Evolutionary conservation across 805 yeast genomes (phyloP), one percentile per base, ranked within the genome.

Genomic region (Nakazawaea laoshanensis): DNA sequence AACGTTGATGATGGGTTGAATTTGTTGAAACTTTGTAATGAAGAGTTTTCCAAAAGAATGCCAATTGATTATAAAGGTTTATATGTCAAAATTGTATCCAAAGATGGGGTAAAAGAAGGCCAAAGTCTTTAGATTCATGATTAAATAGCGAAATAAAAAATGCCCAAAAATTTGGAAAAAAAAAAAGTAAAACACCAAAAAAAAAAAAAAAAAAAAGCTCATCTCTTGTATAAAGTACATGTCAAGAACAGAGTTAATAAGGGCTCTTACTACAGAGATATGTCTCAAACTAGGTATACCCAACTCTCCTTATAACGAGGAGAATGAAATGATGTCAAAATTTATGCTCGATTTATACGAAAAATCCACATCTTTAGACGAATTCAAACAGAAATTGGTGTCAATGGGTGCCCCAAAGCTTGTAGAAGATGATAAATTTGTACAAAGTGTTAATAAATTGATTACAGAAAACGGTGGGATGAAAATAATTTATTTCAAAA

Each of bases 21-120:
- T 29, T 65, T 92, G 45, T 67, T 88, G 52, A 65, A 74, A 42
- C 50, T 67, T 50, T 87, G 96, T 59, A 65, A 83, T 37, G 69
- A 67, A 37, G 98, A 92, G 61, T 69, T 92, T 48, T 67, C 73
- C 40, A 75, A 67, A 37, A 78, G 98, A 65, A 70, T 86, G 79
- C 96, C 96, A 27, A 71, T 92, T 39, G 97, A 89, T 50, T 89
- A 84, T 68, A 92, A 89, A 64, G 97, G 97, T 4, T 45, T 58
- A 33, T 41, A 46, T 30, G 55, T 58, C 14, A 57, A 58, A 38
- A 47, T 55, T 27, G 48, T 57, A 19, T 54, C 49, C 29, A 53
- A 52, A 32, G 48, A 55, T 24, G 63, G 63, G 27, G 38, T 58
- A 32, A 55, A 49, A 37, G 46, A 40, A 8, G 39, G 53, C 24